Conservation (phyloP, 352 stramenopile genomes). For the Phytophthora parvispora region DNA sequence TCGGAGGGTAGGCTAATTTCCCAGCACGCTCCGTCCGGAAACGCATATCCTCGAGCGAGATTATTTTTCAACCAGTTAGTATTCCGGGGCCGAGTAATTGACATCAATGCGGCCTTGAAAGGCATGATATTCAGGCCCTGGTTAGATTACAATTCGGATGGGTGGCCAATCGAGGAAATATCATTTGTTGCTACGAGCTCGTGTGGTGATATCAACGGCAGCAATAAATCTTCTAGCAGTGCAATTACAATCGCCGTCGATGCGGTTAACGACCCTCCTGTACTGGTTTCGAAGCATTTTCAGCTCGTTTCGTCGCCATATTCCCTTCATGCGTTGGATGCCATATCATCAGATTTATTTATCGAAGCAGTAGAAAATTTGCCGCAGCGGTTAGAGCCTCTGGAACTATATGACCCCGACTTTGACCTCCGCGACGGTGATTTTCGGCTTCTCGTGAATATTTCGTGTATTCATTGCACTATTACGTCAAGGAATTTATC, state of each 20-base stretch:
- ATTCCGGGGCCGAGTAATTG: slow-evolving; percentile 40
- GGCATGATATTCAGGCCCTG: slow-evolving; percentile 67
- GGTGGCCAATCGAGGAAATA: slow-evolving; percentile 49
- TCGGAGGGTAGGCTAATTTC: slow-evolving; percentile 13
- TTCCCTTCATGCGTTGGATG: slow-evolving; percentile 7
- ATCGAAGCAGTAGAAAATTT: slow-evolving; percentile 53
- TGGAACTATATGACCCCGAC: slow-evolving; percentile 40
- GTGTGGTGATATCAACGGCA: slow-evolving; percentile 6
- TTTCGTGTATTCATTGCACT: slow-evolving; percentile 51
- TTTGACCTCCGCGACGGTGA: slow-evolving; percentile 4
- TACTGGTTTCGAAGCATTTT: slow-evolving; percentile 44
- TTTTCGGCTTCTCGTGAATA: slow-evolving; percentile 42
- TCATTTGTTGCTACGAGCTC: slow-evolving; percentile 17
- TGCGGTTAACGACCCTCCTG: slow-evolving; percentile 47
- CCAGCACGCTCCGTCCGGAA: slow-evolving; percentile 18
- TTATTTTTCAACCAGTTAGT: slow-evolving; percentile 56
- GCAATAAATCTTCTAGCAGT: neutral
- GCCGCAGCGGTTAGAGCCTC: slow-evolving; percentile 27
- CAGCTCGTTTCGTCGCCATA: slow-evolving; percentile 9
- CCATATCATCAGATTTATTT: slow-evolving; percentile 3
- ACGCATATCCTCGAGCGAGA: slow-evolving; percentile 25
- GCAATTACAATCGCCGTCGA: slow-evolving; percentile 32
- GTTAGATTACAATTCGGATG: slow-evolving; percentile 61
- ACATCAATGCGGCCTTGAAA: slow-evolving; percentile 60
- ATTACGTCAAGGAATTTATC: slow-evolving; percentile 21